Evolutionary conservation across 2,329 filamentous ascomycete species (phyloP).

Genomic region (Pseudocercospora cruenta): DNA sequence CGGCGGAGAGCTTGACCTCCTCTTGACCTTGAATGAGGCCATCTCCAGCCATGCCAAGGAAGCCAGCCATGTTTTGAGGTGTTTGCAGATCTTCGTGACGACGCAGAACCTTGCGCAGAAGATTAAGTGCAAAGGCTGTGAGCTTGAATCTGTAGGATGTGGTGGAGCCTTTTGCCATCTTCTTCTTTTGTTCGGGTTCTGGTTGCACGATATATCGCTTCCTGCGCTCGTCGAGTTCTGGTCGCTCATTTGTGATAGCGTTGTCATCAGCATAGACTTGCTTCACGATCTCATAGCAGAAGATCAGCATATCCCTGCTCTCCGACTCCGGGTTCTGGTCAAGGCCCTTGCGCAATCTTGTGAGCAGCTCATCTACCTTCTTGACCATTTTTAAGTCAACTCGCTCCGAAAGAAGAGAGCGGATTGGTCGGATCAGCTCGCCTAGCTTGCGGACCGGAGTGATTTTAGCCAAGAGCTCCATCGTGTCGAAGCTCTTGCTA

Average conservation of each 20-base stretch:
- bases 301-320: conserved; percentile 81
- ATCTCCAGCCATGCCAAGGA: conserved; percentile 87
- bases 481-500: conserved; percentile 96
- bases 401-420: conserved; percentile 78
- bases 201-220: conserved; percentile 71
- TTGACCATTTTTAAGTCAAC: conserved; percentile 79
- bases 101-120: conserved; percentile 81
- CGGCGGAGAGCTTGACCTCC: conserved; percentile 86
- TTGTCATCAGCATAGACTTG: conserved; percentile 66
- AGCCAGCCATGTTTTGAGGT: conserved; percentile 76
- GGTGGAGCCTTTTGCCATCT: conserved; percentile 61
- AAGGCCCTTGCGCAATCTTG: conserved; percentile 80
- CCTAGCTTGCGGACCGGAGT: conserved; percentile 75
- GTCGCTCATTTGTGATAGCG: conserved; percentile 38
- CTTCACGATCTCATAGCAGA: conserved; percentile 93
- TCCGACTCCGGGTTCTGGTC: conserved; percentile 78
- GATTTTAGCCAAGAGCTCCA: conserved; percentile 86
- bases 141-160: conserved; percentile 86
- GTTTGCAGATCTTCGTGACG: conserved; percentile 83
- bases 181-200: conserved; percentile 72
- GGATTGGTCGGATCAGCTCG: conserved; percentile 76
- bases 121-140: conserved; percentile 82
- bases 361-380: conserved; percentile 87
- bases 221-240: conserved; percentile 24
- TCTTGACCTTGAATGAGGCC: conserved; percentile 82